phyloP scores from a whole-genome alignment of 1,284 basidiomycete species.

The Boletus subluridellus region DNA sequence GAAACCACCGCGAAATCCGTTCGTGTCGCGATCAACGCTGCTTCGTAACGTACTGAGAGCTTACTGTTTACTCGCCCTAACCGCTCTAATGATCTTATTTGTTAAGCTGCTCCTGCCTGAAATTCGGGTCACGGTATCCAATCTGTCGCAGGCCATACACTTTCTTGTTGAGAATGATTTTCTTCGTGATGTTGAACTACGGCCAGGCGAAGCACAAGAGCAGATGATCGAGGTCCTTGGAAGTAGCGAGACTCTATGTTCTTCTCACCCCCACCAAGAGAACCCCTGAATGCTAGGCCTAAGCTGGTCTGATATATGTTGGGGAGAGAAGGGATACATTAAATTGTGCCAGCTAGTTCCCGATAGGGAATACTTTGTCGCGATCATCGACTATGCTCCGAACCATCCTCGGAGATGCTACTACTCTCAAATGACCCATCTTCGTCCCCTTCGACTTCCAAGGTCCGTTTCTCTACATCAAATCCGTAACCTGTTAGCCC shows the following conservation, averaged over 20 bases:
- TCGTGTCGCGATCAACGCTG: constrained; percentile 63
- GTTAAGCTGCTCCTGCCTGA: constrained; percentile 79
- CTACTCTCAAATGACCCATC: constrained; percentile 32
- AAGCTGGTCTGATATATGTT: constrained; percentile 8
- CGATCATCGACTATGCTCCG: constrained; percentile 18
- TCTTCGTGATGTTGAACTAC: constrained; percentile 76
- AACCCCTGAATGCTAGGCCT: not conserved
- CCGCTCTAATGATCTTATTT: constrained; percentile 16
- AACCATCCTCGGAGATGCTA: constrained; percentile 33
- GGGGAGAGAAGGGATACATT: not conserved
- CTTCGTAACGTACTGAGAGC: constrained; percentile 60
- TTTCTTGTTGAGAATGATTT: constrained; percentile 94
- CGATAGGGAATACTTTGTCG: not conserved
- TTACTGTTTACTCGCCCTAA: not conserved
- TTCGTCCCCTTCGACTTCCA: constrained; percentile 63
- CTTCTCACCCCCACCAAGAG: not conserved
- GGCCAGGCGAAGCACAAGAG: constrained; percentile 73
- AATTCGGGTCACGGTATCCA: constrained; percentile 86
- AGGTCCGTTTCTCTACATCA: constrained; percentile 67
- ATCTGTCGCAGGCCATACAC: constrained; percentile 88
- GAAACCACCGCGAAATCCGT: constrained; percentile 59
- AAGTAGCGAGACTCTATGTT: constrained; percentile 17
- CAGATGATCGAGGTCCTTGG: constrained; percentile 62
- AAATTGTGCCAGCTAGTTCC: not conserved
- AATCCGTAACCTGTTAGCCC: constrained; percentile 72